Base-by-base conservation (phyloP, 257 asterid species). In the Solanum sparsipilum region DNA sequence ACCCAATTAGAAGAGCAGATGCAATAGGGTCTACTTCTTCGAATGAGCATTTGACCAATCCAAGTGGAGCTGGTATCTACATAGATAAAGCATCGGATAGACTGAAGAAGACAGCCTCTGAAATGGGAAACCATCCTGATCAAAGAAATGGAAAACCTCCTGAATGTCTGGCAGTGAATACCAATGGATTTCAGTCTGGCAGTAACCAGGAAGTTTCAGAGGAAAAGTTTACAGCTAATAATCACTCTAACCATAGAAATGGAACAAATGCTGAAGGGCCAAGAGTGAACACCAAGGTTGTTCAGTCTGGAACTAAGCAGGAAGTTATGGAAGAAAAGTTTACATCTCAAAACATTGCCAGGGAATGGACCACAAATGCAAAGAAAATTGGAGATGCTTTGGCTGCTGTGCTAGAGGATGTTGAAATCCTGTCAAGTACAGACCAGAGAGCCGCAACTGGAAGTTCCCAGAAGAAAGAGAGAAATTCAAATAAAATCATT, bases 301-400 rank as follows among this genome's bases (percentile, higher is more conserved):
- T 85, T 89, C 89, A 89, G 85, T 88, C 90, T 87, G 72, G 84
- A 31, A 41, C 89, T 89, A 89, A 88, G 86, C 89, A 91, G 89
- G 92, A 87, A 35, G 91, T 86, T 85, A 46, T 31, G 25, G 91
- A 36, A 75, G 93, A 92, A 85, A 90, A 65, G 83, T 78, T 87
- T 84, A 84, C 89, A 89, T 46, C 86, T 35, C 84, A 65, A 90
- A 92, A 91, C 56, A 87, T 86, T 81, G 86, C 81, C 67, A 82
- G 84, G 84, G 94, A 91, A 87, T 88, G 89, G 91, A 83, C 84
- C 79, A 89, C 65, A 20, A 90, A 90, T 90, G 95, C 88, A 85
- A 90, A 89, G 91, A 91, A 88, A 87, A 90, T 73, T 72, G 92
- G 92, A 88, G 91, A 88, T 88, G 89, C 90, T 79, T 87, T 93